Conservation (phyloP, 495 filamentous ascomycete genomes). For the Xylaria castorea region DNA sequence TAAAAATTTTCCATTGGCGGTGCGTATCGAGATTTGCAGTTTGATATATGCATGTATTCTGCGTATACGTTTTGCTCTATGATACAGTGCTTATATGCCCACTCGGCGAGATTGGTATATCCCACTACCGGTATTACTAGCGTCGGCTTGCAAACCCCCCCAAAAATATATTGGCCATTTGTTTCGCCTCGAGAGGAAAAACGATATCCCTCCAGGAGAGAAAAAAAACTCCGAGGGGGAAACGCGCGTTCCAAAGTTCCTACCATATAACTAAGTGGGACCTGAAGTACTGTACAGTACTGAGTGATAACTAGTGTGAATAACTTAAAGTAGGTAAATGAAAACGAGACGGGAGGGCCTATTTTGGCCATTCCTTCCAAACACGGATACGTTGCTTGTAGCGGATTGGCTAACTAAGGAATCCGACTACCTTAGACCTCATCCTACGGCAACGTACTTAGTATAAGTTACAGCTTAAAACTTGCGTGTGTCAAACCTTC, state of each 20-base stretch:
- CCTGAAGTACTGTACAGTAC: neutral
- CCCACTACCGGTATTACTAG: conserved; percentile 14
- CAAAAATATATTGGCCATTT: neutral
- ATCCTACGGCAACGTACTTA: neutral
- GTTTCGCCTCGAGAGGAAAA: neutral
- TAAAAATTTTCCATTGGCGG: conserved; percentile 1
- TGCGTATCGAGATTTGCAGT: neutral
- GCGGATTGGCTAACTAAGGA: conserved; percentile 34
- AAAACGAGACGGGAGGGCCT: neutral
- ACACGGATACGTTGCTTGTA: conserved; percentile 31
- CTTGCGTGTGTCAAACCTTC: conserved; percentile 14
- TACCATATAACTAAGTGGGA: neutral
- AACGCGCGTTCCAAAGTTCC: conserved; percentile 13
- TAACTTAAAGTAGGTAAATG: neutral
- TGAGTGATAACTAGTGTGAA: neutral
- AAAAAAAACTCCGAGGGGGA: neutral
- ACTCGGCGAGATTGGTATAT: neutral
- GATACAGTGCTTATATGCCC: neutral
- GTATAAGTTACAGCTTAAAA: no score
- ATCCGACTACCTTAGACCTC: neutral
- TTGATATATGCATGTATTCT: neutral
- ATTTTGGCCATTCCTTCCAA: conserved; percentile 20
- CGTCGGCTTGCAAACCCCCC: neutral
- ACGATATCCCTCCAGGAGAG: neutral
- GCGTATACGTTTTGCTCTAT: neutral